Evolutionary conservation across 805 yeast species (phyloP).

Genomic region (Hagleromyces aurorensis): DNA sequence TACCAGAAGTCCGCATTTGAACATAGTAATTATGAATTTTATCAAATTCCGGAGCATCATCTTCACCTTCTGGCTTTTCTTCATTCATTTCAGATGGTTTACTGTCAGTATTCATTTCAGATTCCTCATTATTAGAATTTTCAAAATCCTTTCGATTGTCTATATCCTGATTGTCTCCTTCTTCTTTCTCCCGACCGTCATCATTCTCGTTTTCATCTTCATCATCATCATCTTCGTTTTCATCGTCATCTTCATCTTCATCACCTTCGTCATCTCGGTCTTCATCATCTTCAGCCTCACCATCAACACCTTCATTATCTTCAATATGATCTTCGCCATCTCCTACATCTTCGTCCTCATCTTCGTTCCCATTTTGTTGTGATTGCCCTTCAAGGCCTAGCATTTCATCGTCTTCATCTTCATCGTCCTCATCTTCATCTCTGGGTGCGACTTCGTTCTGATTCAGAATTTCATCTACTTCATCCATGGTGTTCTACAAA

Average conservation of each 20-base stretch:
- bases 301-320: slow-evolving; percentile 18
- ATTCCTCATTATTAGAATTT: slow-evolving; percentile 16
- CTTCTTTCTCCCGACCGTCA: slow-evolving; percentile 16
- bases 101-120: slow-evolving; percentile 8
- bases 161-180: slow-evolving; percentile 13
- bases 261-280: slow-evolving; percentile 10
- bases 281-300: slow-evolving; percentile 20
- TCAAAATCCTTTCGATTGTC: slow-evolving; percentile 11
- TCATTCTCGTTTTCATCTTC: slow-evolving; percentile 12
- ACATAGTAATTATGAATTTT: slow-evolving; percentile 28
- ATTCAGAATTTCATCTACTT: slow-evolving; percentile 27
- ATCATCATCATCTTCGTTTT: slow-evolving; percentile 23
- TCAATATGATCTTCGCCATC: slow-evolving; percentile 20
- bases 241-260: slow-evolving; percentile 11
- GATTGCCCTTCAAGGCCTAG: slow-evolving; percentile 8
- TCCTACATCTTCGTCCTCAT: slow-evolving; percentile 12
- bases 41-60: slow-evolving; percentile 8
- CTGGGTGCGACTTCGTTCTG: slow-evolving; percentile 26
- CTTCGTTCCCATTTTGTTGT: slow-evolving; percentile 16
- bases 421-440: slow-evolving; percentile 24
- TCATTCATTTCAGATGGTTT: slow-evolving; percentile 9
- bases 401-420: slow-evolving; percentile 20
- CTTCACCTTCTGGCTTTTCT: slow-evolving; percentile 15
- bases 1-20: slow-evolving; percentile 38
- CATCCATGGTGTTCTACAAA: slow-evolving; percentile 20